phyloP scores from a whole-genome alignment of 129 eudicot genomes.

The sunflower (Helianthus annuus) region HanXRQr2.0-SUNRISE NC_035449.2:15873793-15874292 shows the following conservation, averaged over 20 bases:
- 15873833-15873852: slow-evolving; percentile 14
- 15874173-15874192: too few species aligned
- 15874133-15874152: too few species aligned
- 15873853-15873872: slow-evolving; percentile 18
- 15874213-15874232: too few species aligned
- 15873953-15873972: slow-evolving; percentile 12
- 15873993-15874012: slow-evolving; percentile 16
- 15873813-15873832: slow-evolving; percentile 18
- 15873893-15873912: slow-evolving; percentile 24
- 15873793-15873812: background rate
- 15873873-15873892: slow-evolving; percentile 17
- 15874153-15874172: too few species aligned
- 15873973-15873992: slow-evolving; percentile 19
- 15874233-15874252: too few species aligned
- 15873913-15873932: slow-evolving; percentile 9
- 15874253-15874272: too few species aligned
- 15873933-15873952: slow-evolving; percentile 21
- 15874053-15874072: background rate
- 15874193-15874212: too few species aligned
- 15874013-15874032: slow-evolving; percentile 24
- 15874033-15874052: background rate
- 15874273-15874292: too few species aligned
- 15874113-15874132: too few species aligned
- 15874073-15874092: too few species aligned
- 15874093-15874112: background rate